These are phyloP conservation scores for Neospora caninum DNA, from an alignment of 169 alveolate species.

Conservation along the genomic window DNA sequence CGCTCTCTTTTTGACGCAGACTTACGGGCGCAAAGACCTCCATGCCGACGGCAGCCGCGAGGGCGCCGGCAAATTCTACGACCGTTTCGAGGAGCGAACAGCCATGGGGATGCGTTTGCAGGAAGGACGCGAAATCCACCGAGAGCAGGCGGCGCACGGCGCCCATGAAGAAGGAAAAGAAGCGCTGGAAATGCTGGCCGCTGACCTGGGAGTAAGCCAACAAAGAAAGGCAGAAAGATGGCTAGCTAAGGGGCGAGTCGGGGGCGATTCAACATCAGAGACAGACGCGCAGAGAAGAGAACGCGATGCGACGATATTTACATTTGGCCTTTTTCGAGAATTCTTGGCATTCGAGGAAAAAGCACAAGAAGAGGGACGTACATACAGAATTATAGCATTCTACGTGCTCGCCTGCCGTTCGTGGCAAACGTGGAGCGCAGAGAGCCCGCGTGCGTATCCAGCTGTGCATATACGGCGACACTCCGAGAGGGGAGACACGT, in stretches of 20 bases:
- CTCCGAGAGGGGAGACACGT: too few relatives aligned
- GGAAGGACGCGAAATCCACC: not conserved
- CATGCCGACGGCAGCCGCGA: conserved; percentile 65
- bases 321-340: too few relatives aligned
- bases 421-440: too few relatives aligned
- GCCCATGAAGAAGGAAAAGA: conserved; percentile 14
- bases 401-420: too few relatives aligned
- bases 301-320: too few relatives aligned
- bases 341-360: too few relatives aligned
- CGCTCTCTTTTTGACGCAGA: too few relatives aligned
- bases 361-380: too few relatives aligned
- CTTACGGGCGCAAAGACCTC: conserved; percentile 62
- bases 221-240: not conserved
- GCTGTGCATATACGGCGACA: not conserved
- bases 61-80: conserved; percentile 67
- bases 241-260: too few relatives aligned
- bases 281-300: too few relatives aligned
- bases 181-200: conserved; percentile 12
- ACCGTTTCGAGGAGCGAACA: conserved; percentile 47
- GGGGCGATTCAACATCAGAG: too few relatives aligned
- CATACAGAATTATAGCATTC: too few relatives aligned
- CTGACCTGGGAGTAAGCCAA: conserved; percentile 6
- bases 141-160: conserved; percentile 20
- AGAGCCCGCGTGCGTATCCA: not conserved
- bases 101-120: not conserved